Percentiles rank a stretch among this genome's conserved stretches.
These are phyloP conservation scores for Kwoniella shivajii DNA, from an alignment of 1,284 basidiomycete genomes.

Conservation along the genomic window DNA sequence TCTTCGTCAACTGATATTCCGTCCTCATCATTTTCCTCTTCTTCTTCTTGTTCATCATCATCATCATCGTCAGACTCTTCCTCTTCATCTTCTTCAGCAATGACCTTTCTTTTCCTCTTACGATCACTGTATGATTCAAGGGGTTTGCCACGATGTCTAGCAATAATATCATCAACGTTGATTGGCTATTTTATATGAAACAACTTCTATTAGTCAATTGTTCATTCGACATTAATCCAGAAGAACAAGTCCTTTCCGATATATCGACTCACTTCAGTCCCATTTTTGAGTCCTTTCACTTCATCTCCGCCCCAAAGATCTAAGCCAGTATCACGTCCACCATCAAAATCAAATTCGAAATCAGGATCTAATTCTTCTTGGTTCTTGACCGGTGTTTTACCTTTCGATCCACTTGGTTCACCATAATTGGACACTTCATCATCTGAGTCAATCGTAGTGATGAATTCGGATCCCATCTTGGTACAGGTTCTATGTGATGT, in stretches of 20 bases:
- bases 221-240: background rate
- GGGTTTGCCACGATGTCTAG: conserved; percentile 60
- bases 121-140: conserved; percentile 58
- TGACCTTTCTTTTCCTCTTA: conserved; percentile 59
- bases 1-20: conserved; percentile 36
- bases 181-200: conserved; percentile 59
- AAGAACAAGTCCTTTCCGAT: background rate
- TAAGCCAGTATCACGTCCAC: conserved; percentile 41
- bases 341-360: conserved; percentile 77
- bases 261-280: conserved; percentile 63
- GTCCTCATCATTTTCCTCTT: conserved; percentile 32
- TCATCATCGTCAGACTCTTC: conserved; percentile 33
- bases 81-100: conserved; percentile 39
- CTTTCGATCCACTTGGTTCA: conserved; percentile 26
- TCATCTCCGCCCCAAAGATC: conserved; percentile 49
- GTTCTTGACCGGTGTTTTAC: conserved; percentile 48
- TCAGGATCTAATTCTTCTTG: conserved; percentile 72
- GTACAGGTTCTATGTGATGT: background rate
- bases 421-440: conserved; percentile 44
- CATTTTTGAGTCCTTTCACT: conserved; percentile 53
- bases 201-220: conserved; percentile 8
- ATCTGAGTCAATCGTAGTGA: conserved; percentile 55
- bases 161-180: conserved; percentile 90
- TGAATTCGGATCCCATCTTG: conserved; percentile 49
- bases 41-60: conserved; percentile 27